These are phyloP conservation scores for Maudiozyma humilis DNA, from an alignment of 1,139 yeast species.

Conservation along the genomic window DNA sequence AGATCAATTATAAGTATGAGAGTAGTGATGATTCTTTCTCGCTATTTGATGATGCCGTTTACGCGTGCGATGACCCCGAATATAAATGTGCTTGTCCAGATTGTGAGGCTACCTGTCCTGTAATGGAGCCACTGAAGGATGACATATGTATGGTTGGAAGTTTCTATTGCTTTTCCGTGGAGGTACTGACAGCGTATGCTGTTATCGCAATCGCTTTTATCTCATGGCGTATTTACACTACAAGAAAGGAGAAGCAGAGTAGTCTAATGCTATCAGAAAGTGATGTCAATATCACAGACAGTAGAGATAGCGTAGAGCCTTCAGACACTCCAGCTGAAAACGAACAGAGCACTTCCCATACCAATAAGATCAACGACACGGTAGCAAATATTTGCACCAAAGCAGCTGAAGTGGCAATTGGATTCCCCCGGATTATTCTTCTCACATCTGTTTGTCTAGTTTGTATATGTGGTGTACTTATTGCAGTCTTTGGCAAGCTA, in stretches of 20 bases:
- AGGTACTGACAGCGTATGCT: conserved; percentile 47
- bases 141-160: conserved; percentile 48
- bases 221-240: conserved; percentile 30
- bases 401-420: neutral
- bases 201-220: conserved; percentile 34
- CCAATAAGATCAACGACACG: neutral
- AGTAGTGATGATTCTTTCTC: conserved; percentile 16
- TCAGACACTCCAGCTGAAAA: no score
- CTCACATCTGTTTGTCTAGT: conserved; percentile 38
- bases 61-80: conserved; percentile 47
- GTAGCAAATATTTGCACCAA: neutral
- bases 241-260: conserved; percentile 9
- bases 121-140: conserved; percentile 40
- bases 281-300: neutral
- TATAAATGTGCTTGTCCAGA: conserved; percentile 88
- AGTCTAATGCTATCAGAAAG: neutral
- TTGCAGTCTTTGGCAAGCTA: conserved; percentile 43
- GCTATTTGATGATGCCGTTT: conserved; percentile 26
- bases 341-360: no score
- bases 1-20: conserved; percentile 63
- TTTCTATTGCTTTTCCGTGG: conserved; percentile 67
- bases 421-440: conserved; percentile 26
- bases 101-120: conserved; percentile 75
- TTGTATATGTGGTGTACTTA: conserved; percentile 45
- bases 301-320: no score